Evolutionary conservation across 1,139 yeast species (phyloP).

Genomic region (Candida sp.): DNA sequence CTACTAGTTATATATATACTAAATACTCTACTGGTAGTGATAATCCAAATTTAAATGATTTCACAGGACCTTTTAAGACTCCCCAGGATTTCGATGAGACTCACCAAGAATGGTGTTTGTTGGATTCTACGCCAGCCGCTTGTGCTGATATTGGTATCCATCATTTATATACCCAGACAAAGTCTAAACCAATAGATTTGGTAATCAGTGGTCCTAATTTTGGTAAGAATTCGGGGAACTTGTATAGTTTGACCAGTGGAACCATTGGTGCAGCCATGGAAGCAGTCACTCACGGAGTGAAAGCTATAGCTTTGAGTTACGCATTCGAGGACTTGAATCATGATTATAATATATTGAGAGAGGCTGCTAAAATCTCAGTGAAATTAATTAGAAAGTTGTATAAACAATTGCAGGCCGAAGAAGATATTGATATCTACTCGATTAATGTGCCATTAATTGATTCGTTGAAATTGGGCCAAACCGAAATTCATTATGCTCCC

Average conservation of each 20-base stretch:
- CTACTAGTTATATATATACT: slow-evolving; percentile 66
- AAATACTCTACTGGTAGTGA: slow-evolving; percentile 26
- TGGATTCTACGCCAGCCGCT: slow-evolving; percentile 95
- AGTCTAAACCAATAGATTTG: slow-evolving; percentile 64
- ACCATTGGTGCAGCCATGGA: slow-evolving; percentile 98
- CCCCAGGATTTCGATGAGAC: slow-evolving; percentile 33
- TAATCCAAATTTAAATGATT: slow-evolving; percentile 38
- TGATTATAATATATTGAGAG: slow-evolving; percentile 48
- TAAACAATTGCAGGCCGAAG: slow-evolving; percentile 48
- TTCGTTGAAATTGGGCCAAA: slow-evolving; percentile 42
- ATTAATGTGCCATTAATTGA: slow-evolving; percentile 75
- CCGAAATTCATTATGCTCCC: slow-evolving; percentile 71
- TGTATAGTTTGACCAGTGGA: slow-evolving; percentile 90
- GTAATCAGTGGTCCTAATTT: slow-evolving; percentile 95
- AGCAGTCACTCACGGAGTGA: slow-evolving; percentile 76
- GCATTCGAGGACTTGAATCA: slow-evolving; percentile 64
- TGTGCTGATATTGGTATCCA: slow-evolving; percentile 90
- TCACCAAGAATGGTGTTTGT: slow-evolving; percentile 76
- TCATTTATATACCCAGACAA: slow-evolving; percentile 52
- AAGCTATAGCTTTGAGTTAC: slow-evolving; percentile 78
- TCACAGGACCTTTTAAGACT: slow-evolving; percentile 65
- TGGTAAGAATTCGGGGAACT: slow-evolving; percentile 89
- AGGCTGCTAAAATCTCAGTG: slow-evolving; percentile 70
- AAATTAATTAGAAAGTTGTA: slow-evolving; percentile 58
- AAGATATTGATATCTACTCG: slow-evolving; percentile 67